phyloP scores from a whole-genome alignment of 2,329 filamentous ascomycete genomes.

The Pyrenochaeta sp. region DNA sequence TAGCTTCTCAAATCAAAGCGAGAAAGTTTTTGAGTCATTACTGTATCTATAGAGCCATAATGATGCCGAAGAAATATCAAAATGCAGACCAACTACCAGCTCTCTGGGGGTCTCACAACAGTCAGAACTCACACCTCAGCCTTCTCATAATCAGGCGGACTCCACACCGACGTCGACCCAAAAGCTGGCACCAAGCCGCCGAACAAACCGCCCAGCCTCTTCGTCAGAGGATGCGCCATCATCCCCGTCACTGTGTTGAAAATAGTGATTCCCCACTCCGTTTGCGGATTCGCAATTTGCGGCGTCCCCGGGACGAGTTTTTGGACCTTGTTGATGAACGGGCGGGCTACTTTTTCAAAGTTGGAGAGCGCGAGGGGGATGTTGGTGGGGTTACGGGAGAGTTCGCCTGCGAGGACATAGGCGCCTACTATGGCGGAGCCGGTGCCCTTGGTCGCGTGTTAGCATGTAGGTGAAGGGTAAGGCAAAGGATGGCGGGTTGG shows the following conservation, averaged over 20 bases:
- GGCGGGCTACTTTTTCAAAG: conserved; percentile 30
- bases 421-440: conserved; percentile 49
- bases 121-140: background rate
- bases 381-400: conserved; percentile 30
- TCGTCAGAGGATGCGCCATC: conserved; percentile 18
- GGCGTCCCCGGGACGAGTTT: conserved; percentile 34
- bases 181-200: conserved; percentile 25
- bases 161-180: conserved; percentile 18
- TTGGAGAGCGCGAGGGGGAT: conserved; percentile 30
- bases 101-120: too few relatives aligned
- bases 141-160: conserved; percentile 33
- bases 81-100: too few relatives aligned
- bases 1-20: too few relatives aligned
- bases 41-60: too few relatives aligned
- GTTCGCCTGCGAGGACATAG: conserved; percentile 51
- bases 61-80: too few relatives aligned
- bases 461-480: background rate
- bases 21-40: too few relatives aligned
- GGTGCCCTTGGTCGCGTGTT: conserved; percentile 26
- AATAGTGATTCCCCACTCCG: conserved; percentile 28
- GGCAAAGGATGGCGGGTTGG: background rate
- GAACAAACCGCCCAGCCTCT: conserved; percentile 15
- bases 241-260: conserved; percentile 26
- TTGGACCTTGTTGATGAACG: conserved; percentile 34
- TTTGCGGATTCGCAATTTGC: conserved; percentile 36